Conservation (phyloP, 202 grass and related monocot species). For the Carex arenaria region DNA sequence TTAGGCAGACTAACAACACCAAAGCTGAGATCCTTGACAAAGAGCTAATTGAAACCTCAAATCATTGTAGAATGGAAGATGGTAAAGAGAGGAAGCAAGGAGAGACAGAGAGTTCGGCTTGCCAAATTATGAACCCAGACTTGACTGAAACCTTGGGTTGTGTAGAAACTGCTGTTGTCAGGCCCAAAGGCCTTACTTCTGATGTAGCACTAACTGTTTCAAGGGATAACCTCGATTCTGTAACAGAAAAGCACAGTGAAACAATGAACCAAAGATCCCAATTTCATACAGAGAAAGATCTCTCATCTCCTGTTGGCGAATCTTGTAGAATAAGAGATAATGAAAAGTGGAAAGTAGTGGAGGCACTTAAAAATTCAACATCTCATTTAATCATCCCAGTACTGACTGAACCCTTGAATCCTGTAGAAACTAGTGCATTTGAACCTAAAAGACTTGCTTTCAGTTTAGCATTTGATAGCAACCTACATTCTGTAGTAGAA, state of each 20-base stretch:
- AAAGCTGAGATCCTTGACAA: background rate
- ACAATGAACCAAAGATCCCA: background rate
- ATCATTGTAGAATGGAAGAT: background rate
- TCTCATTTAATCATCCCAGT: background rate
- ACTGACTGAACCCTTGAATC: background rate
- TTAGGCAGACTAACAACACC: background rate
- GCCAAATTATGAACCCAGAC: background rate
- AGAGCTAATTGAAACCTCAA: background rate
- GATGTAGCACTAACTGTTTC: background rate
- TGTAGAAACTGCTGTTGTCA: background rate
- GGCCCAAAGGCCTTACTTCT: background rate
- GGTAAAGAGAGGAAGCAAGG: background rate
- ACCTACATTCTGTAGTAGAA: constrained; percentile 5
- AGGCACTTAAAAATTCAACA: background rate
- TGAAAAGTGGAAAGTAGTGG: background rate
- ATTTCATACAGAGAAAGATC: background rate
- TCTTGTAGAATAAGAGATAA: background rate
- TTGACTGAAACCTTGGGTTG: background rate
- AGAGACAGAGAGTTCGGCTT: background rate
- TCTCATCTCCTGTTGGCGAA: background rate
- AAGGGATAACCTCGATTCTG: background rate
- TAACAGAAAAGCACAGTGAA: background rate
- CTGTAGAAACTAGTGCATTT: background rate
- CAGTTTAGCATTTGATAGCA: constrained; percentile 3
- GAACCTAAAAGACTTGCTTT: constrained; percentile 16